Conservation (phyloP, 2,329 filamentous ascomycete genomes). For the Emericellopsis cladophorae region DNA sequence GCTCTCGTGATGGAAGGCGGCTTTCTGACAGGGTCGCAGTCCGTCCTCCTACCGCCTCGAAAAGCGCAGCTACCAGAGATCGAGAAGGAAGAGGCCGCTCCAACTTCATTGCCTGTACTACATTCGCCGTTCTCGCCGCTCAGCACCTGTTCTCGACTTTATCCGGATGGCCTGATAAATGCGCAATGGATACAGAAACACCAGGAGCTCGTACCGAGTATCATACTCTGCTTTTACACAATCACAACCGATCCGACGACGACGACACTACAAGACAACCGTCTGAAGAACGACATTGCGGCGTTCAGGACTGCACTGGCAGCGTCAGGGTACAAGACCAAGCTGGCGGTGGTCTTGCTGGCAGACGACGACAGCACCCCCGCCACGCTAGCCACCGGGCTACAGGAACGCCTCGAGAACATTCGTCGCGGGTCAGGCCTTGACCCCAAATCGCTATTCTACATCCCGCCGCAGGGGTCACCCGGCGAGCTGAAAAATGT, state of each 20-base stretch:
- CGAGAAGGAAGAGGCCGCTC: conserved; percentile 26
- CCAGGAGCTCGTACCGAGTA: conserved; percentile 68
- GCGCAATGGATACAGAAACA: conserved; percentile 80
- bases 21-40: conserved; percentile 23
- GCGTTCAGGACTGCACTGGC: conserved; percentile 55
- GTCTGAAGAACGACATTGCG: conserved; percentile 78
- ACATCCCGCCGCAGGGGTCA: conserved; percentile 64
- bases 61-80: conserved; percentile 40
- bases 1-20: conserved; percentile 1
- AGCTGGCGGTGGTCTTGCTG: conserved; percentile 55
- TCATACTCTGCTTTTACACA: conserved; percentile 70
- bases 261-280: conserved; percentile 71
- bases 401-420: conserved; percentile 58
- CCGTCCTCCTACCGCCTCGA: conserved; percentile 43
- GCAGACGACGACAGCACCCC: conserved; percentile 13
- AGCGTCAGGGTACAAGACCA: conserved; percentile 64
- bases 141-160: conserved; percentile 69
- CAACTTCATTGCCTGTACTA: conserved; percentile 41
- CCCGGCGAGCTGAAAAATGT: conserved; percentile 60
- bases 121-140: conserved; percentile 90
- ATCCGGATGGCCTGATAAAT: conserved; percentile 81
- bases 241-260: conserved; percentile 62
- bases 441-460: conserved; percentile 77
- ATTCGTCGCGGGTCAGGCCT: conserved; percentile 71
- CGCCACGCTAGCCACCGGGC: conserved; percentile 46